Conservation (phyloP, 768 basidiomycete genomes). For the Boletus subcaerulescens region DNA sequence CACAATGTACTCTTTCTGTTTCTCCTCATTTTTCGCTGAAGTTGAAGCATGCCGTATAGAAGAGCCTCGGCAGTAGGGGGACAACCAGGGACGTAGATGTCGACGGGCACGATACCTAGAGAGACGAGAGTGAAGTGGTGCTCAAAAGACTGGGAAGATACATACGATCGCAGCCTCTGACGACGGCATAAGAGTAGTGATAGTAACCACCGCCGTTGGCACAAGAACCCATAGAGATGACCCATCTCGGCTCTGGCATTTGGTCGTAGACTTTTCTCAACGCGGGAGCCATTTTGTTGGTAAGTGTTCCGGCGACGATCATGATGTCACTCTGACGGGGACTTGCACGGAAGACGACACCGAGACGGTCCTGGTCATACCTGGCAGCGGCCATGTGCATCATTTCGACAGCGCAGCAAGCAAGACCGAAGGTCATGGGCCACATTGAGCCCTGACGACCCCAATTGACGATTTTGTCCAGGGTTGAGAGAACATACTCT, state of each 20-base stretch:
- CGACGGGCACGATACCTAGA: constrained; percentile 92
- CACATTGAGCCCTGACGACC: constrained; percentile 97
- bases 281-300: constrained; percentile 99
- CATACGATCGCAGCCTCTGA: constrained; percentile 95
- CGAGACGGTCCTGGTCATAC: constrained; percentile 97
- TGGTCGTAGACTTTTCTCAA: constrained; percentile 96
- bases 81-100: constrained; percentile 97
- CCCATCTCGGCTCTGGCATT: constrained; percentile 99
- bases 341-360: constrained; percentile 98
- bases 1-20: constrained; percentile 85
- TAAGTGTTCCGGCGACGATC: constrained; percentile 98
- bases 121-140: constrained; percentile 8
- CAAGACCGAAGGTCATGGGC: constrained; percentile 99
- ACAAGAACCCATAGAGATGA: constrained; percentile 99
- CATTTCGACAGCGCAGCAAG: constrained; percentile 99
- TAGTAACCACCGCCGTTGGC: constrained; percentile 98
- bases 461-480: constrained; percentile 98
- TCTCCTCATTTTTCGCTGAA: constrained; percentile 94
- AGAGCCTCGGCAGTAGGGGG: constrained; percentile 96
- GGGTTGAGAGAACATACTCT: constrained; percentile 96
- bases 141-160: constrained; percentile 14
- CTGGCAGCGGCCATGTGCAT: constrained; percentile 99
- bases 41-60: constrained; percentile 93
- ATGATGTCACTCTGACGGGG: constrained; percentile 97
- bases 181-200: constrained; percentile 98